Conservation (phyloP, 169 alveolate genomes). For the Eimeria maxima region DNA sequence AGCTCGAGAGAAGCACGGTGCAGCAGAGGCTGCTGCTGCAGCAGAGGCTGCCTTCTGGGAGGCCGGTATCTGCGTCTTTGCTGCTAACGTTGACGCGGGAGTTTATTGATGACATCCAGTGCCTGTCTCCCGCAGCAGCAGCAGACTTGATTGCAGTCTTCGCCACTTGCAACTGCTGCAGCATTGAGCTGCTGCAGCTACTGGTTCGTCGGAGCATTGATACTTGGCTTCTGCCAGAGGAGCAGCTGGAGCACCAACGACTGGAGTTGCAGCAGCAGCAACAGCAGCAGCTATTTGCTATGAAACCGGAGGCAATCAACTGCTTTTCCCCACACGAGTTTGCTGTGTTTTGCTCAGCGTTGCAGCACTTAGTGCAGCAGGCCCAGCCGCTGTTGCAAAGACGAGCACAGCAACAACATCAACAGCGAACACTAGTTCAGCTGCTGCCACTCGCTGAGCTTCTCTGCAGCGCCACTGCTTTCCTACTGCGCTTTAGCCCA, state of each 20-base stretch:
- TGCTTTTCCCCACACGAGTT: slow-evolving; percentile 28
- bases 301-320: slow-evolving; percentile 30
- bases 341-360: slow-evolving; percentile 44
- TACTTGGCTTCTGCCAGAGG: slow-evolving; percentile 42
- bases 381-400: slow-evolving; percentile 48
- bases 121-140: slow-evolving; percentile 60
- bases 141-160: slow-evolving; percentile 32
- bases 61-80: slow-evolving; percentile 41
- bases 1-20: slow-evolving; percentile 11
- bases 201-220: slow-evolving; percentile 62
- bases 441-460: slow-evolving; percentile 39
- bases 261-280: slow-evolving; percentile 36
- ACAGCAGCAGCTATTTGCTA: slow-evolving; percentile 53
- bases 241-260: slow-evolving; percentile 13
- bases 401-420: slow-evolving; percentile 13
- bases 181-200: slow-evolving; percentile 71
- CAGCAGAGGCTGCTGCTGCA: slow-evolving; percentile 35
- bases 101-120: slow-evolving; percentile 39
- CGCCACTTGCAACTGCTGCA: slow-evolving; percentile 50
- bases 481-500: slow-evolving; percentile 17
- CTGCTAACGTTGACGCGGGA: slow-evolving; percentile 48
- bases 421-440: background rate
- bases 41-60: slow-evolving; percentile 63
- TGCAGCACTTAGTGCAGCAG: slow-evolving; percentile 48
- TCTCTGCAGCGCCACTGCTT: slow-evolving; percentile 34